A percentile compares a stretch with the other conserved stretches of the same genome.
These are phyloP conservation scores for Podaxis pistillaris DNA, from an alignment of 768 basidiomycete genomes.

Conservation along the genomic window DNA sequence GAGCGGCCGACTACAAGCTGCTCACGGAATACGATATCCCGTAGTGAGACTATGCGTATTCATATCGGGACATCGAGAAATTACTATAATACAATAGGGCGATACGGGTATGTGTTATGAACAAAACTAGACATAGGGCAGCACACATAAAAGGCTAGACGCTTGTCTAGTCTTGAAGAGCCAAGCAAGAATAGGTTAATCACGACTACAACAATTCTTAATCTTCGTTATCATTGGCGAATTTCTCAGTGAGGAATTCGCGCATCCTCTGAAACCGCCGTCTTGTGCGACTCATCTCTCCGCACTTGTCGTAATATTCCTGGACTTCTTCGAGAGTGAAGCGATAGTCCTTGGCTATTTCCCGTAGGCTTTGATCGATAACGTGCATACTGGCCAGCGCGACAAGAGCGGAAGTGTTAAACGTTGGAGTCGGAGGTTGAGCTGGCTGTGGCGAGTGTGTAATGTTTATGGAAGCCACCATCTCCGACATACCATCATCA, in stretches of 20 bases:
- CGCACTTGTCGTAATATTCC: slow-evolving; percentile 72
- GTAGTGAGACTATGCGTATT: not conserved
- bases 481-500: slow-evolving; percentile 9
- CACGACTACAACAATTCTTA: slow-evolving; percentile 1
- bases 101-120: not conserved
- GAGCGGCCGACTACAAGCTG: slow-evolving; percentile 66
- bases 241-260: slow-evolving; percentile 38
- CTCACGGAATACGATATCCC: slow-evolving; percentile 59
- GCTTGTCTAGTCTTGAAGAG: no score
- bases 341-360: slow-evolving; percentile 66
- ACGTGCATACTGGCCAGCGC: slow-evolving; percentile 53
- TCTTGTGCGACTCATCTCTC: slow-evolving; percentile 67
- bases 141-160: not conserved
- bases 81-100: not conserved
- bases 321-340: slow-evolving; percentile 78
- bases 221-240: slow-evolving; percentile 28
- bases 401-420: slow-evolving; percentile 33
- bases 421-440: slow-evolving; percentile 13
- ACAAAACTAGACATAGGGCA: not conserved
- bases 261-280: slow-evolving; percentile 69
- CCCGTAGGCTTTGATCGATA: slow-evolving; percentile 60
- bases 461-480: not conserved
- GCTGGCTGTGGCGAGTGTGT: not conserved
- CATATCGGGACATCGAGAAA: not conserved
- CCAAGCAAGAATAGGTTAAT: not conserved